These are phyloP conservation scores for Papiliotrema laurentii DNA, from an alignment of 1,284 basidiomycete genomes.

Conservation along the genomic window DNA sequence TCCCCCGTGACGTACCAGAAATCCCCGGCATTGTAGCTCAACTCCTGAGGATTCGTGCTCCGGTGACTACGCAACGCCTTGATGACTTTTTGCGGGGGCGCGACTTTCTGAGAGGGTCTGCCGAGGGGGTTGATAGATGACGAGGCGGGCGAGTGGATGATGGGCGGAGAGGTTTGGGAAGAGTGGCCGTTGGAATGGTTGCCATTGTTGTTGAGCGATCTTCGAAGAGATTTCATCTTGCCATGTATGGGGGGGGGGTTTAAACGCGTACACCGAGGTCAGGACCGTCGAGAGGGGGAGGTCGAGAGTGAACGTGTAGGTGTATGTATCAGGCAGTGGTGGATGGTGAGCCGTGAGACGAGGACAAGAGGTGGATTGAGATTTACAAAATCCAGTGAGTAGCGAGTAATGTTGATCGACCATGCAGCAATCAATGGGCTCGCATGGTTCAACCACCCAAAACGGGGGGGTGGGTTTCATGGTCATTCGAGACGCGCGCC, in stretches of 20 bases:
- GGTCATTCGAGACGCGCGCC: too few relatives aligned
- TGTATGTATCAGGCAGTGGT: too few relatives aligned
- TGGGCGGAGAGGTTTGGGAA: conserved; percentile 21
- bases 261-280: background rate
- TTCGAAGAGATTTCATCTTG: conserved; percentile 76
- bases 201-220: conserved; percentile 67
- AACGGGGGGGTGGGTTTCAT: too few relatives aligned
- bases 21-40: conserved; percentile 90
- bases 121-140: conserved; percentile 56
- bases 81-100: conserved; percentile 93
- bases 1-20: conserved; percentile 94
- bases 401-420: too few relatives aligned
- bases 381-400: background rate
- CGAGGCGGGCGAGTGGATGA: conserved; percentile 1
- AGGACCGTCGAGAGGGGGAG: too few relatives aligned
- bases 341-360: background rate
- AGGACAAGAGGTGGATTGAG: background rate
- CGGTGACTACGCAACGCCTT: conserved; percentile 70
- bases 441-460: too few relatives aligned
- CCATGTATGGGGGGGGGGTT: background rate
- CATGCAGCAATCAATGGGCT: too few relatives aligned
- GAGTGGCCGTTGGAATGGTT: conserved; percentile 53
- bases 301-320: too few relatives aligned
- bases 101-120: conserved; percentile 63
- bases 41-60: conserved; percentile 73